phyloP scores from a whole-genome alignment of 2,329 filamentous ascomycete species.

The Colletotrichum tropicicola region DNA sequence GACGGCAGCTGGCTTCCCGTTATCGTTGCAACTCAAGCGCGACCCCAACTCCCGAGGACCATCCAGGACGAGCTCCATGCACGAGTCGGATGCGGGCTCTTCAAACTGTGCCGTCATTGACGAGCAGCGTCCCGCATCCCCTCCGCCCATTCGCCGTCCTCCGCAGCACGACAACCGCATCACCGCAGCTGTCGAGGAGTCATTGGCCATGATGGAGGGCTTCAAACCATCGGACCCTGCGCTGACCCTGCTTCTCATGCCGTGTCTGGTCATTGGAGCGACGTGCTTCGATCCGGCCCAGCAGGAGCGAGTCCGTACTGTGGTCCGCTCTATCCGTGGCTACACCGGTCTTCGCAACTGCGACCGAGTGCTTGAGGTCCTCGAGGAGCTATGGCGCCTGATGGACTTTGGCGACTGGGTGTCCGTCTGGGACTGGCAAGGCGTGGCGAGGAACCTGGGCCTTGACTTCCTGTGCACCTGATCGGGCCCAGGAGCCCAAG shows the following conservation, averaged over 20 bases:
- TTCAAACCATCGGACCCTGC: slow-evolving; percentile 66
- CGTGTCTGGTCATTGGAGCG: slow-evolving; percentile 69
- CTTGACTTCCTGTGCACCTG: slow-evolving; percentile 65
- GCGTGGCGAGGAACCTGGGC: slow-evolving; percentile 59
- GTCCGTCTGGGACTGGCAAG: slow-evolving; percentile 72
- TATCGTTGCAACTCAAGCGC: slow-evolving; percentile 39
- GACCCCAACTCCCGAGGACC: slow-evolving; percentile 43
- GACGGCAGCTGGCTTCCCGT: slow-evolving; percentile 23
- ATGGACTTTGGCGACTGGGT: slow-evolving; percentile 68
- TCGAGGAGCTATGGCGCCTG: slow-evolving; percentile 67
- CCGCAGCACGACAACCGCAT: slow-evolving; percentile 60
- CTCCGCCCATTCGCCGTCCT: slow-evolving; percentile 56
- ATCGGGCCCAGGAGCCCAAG: slow-evolving; percentile 32
- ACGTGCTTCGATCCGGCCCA: slow-evolving; percentile 63
- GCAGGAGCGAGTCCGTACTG: slow-evolving; percentile 59
- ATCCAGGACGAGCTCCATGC: slow-evolving; percentile 50
- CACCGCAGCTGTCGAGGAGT: slow-evolving; percentile 64
- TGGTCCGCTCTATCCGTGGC: slow-evolving; percentile 59
- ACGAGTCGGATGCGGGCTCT: slow-evolving; percentile 37
- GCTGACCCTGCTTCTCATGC: slow-evolving; percentile 68
- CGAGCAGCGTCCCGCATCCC: slow-evolving; percentile 43
- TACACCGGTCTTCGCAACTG: slow-evolving; percentile 70
- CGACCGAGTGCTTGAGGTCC: slow-evolving; percentile 60
- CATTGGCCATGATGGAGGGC: slow-evolving; percentile 61
- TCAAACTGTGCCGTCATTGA: slow-evolving; percentile 20